Evolutionary conservation across 306 rosid genomes (phyloP).

Genomic region (Ochetophila trinervis): DNA sequence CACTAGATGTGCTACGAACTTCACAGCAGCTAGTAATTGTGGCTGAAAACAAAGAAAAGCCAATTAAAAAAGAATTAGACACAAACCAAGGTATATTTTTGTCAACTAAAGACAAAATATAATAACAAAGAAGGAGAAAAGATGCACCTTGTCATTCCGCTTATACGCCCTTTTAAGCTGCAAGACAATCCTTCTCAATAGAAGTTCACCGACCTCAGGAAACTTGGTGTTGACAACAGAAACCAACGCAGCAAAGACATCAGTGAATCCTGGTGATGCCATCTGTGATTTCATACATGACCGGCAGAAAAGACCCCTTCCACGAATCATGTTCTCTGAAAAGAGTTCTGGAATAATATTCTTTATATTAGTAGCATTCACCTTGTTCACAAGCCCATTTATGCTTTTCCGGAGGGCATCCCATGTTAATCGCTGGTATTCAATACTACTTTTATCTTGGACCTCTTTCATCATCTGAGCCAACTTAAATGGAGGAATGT

Average conservation of each 20-base stretch:
- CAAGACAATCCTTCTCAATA: constrained; percentile 82
- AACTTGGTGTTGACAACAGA: constrained; percentile 92
- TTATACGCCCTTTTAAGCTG: constrained; percentile 91
- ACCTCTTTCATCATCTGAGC: constrained; percentile 95
- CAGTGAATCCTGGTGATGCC: constrained; percentile 93
- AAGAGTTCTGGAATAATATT: constrained; percentile 82
- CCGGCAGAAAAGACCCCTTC: constrained; percentile 90
- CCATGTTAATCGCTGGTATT: constrained; percentile 93
- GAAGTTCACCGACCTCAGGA: constrained; percentile 86
- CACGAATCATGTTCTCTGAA: constrained; percentile 76
- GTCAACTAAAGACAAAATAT: not conserved
- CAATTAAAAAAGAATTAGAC: constrained; percentile 15
- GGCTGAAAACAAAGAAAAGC: constrained; percentile 50
- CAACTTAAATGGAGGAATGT: constrained; percentile 89
- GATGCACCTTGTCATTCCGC: constrained; percentile 82
- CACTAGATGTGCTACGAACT: constrained; percentile 86
- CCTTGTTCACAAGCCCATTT: constrained; percentile 92
- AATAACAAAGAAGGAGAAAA: constrained; percentile 1
- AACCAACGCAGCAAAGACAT: constrained; percentile 87
- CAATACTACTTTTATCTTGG: constrained; percentile 74
- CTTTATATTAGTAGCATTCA: constrained; percentile 79
- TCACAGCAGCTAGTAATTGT: constrained; percentile 92
- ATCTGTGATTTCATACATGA: constrained; percentile 96
- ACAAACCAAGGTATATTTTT: not conserved
- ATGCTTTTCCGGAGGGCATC: constrained; percentile 95